Evolutionary conservation across 2,329 filamentous ascomycete species (phyloP), one percentile per base, ranked within the genome.

Genomic region (Fusarium oxysporum): DNA sequence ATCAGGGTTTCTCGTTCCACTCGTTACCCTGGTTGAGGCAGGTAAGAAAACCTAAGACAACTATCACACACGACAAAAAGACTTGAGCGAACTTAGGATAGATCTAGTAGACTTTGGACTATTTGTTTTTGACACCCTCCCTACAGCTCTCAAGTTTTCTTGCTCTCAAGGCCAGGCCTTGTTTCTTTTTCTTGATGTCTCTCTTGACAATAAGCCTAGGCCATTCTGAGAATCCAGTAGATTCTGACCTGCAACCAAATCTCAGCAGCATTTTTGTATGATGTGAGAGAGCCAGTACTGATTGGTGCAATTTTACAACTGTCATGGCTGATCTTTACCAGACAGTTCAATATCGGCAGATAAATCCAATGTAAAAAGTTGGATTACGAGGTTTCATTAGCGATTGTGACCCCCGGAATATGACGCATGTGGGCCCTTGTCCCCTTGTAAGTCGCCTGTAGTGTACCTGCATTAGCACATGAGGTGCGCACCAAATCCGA

Each of bases 381-480:
- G 45, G 41, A 50, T 54, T 57, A 25, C 33, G 48, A 70, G 65
- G 65, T 69, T 69, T 47, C 66, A 69, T 69, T 25, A 70, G 41
- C 54, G 58, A 69, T 47, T 69, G 45, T 65, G 45, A 70, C 65
- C 66, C 66, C 66, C 37, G 30, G 67, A 55, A 70, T 66, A 70
- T 56, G 62, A 66, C 66, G 66, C 54, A 62, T 58, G 61, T 66
- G 66, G 66, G 55, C 40, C 67, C 25, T 32, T 61, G 47, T 32
- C 33, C 37, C 33, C 38, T 37, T 61, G 33, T 33, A 45, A 37
- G 48, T 25, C 47, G n/a, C 14, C 30, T 43, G 40, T 51, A 50
- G 41, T 44, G 68, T 70, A 70, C 68, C 68, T 70, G 68, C 68
- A 70, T 70, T 70, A 70, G 68, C 50, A 66, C 25, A 51, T 25